Percentiles rank a stretch among this genome's conserved stretches.
These are phyloP conservation scores for Pseudopithomyces maydicus DNA, from an alignment of 2,329 filamentous ascomycete species.

Conservation along the genomic window DNA sequence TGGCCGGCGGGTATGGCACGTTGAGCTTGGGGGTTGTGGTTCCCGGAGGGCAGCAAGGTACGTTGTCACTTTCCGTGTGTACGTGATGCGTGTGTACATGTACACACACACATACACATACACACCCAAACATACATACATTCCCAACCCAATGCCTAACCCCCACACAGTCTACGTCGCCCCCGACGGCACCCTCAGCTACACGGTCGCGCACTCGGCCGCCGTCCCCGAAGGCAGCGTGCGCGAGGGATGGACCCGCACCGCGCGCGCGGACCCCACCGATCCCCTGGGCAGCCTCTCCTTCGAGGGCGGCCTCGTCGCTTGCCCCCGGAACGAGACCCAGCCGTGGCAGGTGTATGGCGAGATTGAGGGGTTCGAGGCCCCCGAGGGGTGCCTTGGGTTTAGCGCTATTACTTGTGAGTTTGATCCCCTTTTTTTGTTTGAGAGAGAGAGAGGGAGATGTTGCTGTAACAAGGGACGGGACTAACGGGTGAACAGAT, in stretches of 20 bases:
- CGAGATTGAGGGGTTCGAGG: constrained; percentile 22
- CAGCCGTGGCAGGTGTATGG: constrained; percentile 43
- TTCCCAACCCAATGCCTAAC: no score
- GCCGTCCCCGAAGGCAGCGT: constrained; percentile 58
- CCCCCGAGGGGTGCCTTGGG: constrained; percentile 36
- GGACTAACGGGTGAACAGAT: constrained; percentile 19
- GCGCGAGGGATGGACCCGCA: constrained; percentile 55
- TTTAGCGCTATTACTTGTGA: constrained; percentile 41
- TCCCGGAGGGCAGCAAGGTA: constrained; percentile 64
- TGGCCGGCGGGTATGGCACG: constrained; percentile 43
- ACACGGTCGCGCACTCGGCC: constrained; percentile 61
- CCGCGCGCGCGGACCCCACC: constrained; percentile 16
- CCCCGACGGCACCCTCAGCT: constrained; percentile 60
- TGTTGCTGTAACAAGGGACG: neutral
- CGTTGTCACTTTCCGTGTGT: neutral
- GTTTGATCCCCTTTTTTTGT: constrained; percentile 13
- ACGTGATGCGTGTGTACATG: no score
- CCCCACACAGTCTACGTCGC: constrained; percentile 60
- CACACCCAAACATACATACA: no score
- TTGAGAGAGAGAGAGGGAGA: no score
- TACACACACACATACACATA: no score
- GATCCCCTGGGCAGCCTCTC: constrained; percentile 29
- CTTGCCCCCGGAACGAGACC: constrained; percentile 33
- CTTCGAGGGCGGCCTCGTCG: constrained; percentile 38
- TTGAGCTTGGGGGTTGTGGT: constrained; percentile 56